phyloP scores from a whole-genome alignment of 2,329 filamentous ascomycete species.

The Cladophialophora yegresii region DNA sequence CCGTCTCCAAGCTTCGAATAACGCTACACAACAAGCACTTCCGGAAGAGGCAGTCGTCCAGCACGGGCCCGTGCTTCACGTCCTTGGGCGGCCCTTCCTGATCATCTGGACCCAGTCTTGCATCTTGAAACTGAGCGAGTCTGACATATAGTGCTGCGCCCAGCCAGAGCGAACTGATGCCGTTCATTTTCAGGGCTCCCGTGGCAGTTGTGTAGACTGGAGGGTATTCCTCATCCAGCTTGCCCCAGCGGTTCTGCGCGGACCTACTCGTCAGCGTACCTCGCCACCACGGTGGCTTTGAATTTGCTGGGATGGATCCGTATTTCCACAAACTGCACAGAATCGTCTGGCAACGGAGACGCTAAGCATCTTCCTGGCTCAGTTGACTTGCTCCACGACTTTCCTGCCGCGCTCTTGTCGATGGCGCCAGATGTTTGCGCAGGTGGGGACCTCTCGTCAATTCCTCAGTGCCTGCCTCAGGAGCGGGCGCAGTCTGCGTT shows the following conservation, averaged over 20 bases:
- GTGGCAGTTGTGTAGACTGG: constrained; percentile 21
- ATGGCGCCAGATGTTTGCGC: too few relatives aligned
- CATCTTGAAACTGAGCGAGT: constrained; percentile 22
- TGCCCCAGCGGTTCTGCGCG: constrained; percentile 20
- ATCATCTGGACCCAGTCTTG: constrained; percentile 24
- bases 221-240: constrained; percentile 30
- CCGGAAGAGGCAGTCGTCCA: constrained; percentile 22
- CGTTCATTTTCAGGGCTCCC: constrained; percentile 25
- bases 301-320: constrained; percentile 29
- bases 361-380: too few relatives aligned
- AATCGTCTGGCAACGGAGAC: neutral
- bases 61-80: constrained; percentile 15
- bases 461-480: constrained; percentile 20
- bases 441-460: constrained; percentile 24
- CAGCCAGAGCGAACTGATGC: constrained; percentile 18
- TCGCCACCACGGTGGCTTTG: constrained; percentile 26
- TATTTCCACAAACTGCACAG: constrained; percentile 28
- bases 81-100: constrained; percentile 18
- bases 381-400: constrained; percentile 22
- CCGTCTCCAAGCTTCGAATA: constrained; percentile 21
- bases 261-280: constrained; percentile 28
- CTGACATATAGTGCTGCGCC: constrained; percentile 16
- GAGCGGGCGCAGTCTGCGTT: constrained; percentile 11
- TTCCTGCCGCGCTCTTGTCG: constrained; percentile 26
- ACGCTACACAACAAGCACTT: constrained; percentile 26